Evolutionary conservation across 2,329 filamentous ascomycete species (phyloP).

Genomic region (Waltergamsia citrina): DNA sequence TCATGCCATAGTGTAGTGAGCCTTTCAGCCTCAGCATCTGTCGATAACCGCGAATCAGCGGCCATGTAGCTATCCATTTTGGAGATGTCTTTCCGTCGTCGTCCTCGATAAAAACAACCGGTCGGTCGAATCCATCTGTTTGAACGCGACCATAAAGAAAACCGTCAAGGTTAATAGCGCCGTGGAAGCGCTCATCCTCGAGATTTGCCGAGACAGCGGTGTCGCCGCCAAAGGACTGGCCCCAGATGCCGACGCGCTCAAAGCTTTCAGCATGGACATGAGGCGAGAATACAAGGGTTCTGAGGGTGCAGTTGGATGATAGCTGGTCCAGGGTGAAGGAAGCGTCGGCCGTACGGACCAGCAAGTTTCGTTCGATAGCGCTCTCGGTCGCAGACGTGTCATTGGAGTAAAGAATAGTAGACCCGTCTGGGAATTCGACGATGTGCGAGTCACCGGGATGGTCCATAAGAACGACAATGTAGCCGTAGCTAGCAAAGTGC

Average conservation of each 20-base stretch:
- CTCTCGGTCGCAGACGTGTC: background rate
- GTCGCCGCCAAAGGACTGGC: conserved; percentile 5
- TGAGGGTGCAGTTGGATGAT: conserved; percentile 4
- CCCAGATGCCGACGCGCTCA: conserved; percentile 4
- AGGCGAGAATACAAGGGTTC: conserved; percentile 1
- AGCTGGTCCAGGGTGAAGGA: conserved; percentile 23
- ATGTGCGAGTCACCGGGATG: conserved; percentile 31
- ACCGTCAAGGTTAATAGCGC: conserved; percentile 5
- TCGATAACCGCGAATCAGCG: conserved; percentile 1
- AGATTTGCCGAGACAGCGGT: conserved; percentile 3
- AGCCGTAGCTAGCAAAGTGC: conserved; percentile 30
- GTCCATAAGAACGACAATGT: conserved; percentile 33
- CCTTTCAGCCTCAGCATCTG: conserved; percentile 1
- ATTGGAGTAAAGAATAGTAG: background rate
- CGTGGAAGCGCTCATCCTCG: conserved; percentile 4
- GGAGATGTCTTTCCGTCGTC: background rate
- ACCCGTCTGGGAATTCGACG: conserved; percentile 30
- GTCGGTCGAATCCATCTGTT: conserved; percentile 1
- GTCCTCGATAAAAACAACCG: conserved; percentile 1
- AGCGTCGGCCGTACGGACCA: conserved; percentile 19
- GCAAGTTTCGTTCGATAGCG: background rate
- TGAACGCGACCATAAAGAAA: conserved; percentile 4
- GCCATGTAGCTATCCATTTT: conserved; percentile 3
- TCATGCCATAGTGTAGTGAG: conserved; percentile 2
- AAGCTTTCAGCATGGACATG: background rate